Evolutionary conservation across 371 early-diverging fungal species (phyloP), one percentile per base, ranked within the genome.

Genomic region (Mortierella sp.): DNA sequence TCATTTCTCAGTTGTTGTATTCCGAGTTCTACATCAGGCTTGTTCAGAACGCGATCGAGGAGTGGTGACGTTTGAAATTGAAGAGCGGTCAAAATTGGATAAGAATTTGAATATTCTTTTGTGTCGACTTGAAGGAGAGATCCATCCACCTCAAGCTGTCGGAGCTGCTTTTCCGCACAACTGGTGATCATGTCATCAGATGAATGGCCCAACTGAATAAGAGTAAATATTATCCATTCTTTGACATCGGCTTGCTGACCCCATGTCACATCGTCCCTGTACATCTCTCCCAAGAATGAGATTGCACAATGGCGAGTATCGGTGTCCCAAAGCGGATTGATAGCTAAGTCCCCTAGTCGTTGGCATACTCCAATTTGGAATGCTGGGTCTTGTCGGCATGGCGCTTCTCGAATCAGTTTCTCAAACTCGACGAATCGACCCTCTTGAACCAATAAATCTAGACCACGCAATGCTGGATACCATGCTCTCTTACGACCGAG

Each of bases 271-370:
- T 53, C 53, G 12, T 63, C 15, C 17, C 15, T 28, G 22, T 58
- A 58, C 2, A 49, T 17, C 23, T 49, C 22, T 3, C 51, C 51
- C 19, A 49, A 49, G 19, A 49, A 49, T 3, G 6, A 8, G 23
- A 63, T 35, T 17, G 63, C 63, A 19, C 31, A 0, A 10, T 51
- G 53, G 34, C 63, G 63, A 32, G 53, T 34, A n/a, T 17, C 35
- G 13, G 12, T n/a, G 17, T 49, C 53, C 63, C 63, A 34, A 4
- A 1, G 3, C 4, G 53, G 12, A 34, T 51, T 35, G n/a, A 35
- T 22, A 8, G 63, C 53, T 8, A 51, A 26, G 17, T 51, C 17
- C 10, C 63, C 63, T n/a, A 63, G 31, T 13, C 47, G 49, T 35
- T 47, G 34, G 51, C 45, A 17, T 26, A 26, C 6, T 15, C 17